These are phyloP conservation scores for Eimeria necatrix DNA, from an alignment of 169 alveolate genomes.

Conservation along the genomic window DNA sequence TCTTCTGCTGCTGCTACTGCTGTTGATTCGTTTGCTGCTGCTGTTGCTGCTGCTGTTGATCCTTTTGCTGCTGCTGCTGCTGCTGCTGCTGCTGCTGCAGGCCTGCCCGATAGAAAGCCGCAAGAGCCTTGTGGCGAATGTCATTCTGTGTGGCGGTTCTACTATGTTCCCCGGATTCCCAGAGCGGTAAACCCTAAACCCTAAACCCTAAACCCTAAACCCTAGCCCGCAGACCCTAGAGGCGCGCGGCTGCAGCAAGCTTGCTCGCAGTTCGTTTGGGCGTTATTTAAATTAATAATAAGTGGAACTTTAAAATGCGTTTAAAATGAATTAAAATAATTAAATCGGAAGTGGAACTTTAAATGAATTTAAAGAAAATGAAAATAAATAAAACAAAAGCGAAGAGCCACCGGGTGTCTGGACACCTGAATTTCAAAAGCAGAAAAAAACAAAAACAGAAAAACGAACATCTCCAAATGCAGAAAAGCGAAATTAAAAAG, in stretches of 20 bases:
- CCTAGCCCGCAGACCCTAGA: neutral
- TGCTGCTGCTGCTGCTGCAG: constrained; percentile 36
- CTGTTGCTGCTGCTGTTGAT: neutral
- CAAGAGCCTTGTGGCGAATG: constrained; percentile 83
- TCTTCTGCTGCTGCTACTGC: neutral
- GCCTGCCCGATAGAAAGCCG: constrained; percentile 85
- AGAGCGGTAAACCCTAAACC: constrained; percentile 59
- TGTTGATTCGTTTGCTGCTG: neutral
- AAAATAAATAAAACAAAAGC: no score
- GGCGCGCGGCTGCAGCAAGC: neutral
- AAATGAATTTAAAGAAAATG: no score
- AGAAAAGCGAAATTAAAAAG: no score
- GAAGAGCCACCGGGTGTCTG: no score
- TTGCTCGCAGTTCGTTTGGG: no score
- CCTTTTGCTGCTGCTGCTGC: constrained; percentile 1
- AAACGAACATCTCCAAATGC: no score
- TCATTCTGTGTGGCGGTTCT: constrained; percentile 85
- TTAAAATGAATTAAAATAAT: no score
- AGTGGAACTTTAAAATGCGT: no score
- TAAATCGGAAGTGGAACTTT: no score
- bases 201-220: constrained; percentile 37
- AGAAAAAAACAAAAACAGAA: no score
- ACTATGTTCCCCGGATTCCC: constrained; percentile 83
- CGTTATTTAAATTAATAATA: no score
- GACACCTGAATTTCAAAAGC: no score